phyloP scores from a whole-genome alignment of 345 rosid species.

The Acer campestre region DNA sequence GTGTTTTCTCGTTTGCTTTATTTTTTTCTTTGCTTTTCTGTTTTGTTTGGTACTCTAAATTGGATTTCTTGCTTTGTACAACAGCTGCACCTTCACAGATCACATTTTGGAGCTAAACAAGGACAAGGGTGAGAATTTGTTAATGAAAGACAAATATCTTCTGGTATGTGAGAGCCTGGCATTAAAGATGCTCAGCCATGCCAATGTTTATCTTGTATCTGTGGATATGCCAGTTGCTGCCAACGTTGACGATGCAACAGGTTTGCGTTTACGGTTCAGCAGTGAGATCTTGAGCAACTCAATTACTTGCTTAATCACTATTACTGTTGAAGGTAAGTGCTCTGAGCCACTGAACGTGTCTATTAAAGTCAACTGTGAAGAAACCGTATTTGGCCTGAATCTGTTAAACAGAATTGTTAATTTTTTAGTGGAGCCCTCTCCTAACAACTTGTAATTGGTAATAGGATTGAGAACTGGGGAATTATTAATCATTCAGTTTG shows the following conservation, averaged over 20 bases:
- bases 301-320: constrained; percentile 71
- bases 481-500: constrained; percentile 2
- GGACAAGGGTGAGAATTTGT: constrained; percentile 40
- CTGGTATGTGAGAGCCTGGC: constrained; percentile 73
- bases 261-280: constrained; percentile 76
- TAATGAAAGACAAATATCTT: constrained; percentile 65
- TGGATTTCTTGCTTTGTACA: constrained; percentile 13
- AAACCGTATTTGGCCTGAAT: constrained; percentile 90
- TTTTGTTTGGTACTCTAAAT: constrained; percentile 5
- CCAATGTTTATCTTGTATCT: constrained; percentile 74
- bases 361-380: constrained; percentile 86
- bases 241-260: constrained; percentile 79
- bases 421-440: constrained; percentile 57
- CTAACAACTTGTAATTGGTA: not conserved
- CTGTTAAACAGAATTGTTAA: constrained; percentile 76
- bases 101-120: constrained; percentile 59
- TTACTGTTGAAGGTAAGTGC: constrained; percentile 85
- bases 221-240: constrained; percentile 76
- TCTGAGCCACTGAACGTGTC: constrained; percentile 56
- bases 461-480: not conserved
- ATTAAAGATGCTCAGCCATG: constrained; percentile 76
- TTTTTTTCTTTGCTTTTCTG: not conserved
- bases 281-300: constrained; percentile 83
- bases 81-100: constrained; percentile 72
- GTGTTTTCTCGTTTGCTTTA: not conserved